These are phyloP conservation scores for Fomitopsis pinicola DNA, from an alignment of 1,284 basidiomycete species.

Conservation along the genomic window DNA sequence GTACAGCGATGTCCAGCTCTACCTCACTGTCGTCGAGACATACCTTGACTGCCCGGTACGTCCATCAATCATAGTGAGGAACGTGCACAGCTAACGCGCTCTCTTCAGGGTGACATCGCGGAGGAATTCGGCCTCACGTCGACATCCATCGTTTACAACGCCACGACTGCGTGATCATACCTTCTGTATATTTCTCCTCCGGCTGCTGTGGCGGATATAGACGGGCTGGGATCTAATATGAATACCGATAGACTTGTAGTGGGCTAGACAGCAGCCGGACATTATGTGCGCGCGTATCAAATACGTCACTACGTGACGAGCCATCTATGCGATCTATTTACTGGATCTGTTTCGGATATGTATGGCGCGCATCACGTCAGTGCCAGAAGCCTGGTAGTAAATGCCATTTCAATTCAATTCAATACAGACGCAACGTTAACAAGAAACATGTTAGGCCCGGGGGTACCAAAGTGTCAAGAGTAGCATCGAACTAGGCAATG, in stretches of 20 bases:
- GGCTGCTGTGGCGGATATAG: background rate
- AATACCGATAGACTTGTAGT: background rate
- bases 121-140: slow-evolving; percentile 17
- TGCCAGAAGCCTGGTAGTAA: too few species aligned
- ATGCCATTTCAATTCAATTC: too few species aligned
- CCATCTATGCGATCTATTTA: background rate
- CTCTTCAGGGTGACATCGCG: slow-evolving; percentile 9
- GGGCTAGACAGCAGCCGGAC: background rate
- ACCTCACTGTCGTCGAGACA: slow-evolving; percentile 9
- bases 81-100: background rate
- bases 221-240: background rate
- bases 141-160: slow-evolving; percentile 11
- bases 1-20: slow-evolving; percentile 3
- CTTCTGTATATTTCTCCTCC: background rate
- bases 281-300: background rate
- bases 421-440: too few species aligned
- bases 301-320: background rate
- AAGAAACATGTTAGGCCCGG: too few species aligned
- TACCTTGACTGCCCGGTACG: slow-evolving; percentile 11
- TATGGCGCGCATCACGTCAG: too few species aligned
- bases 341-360: too few species aligned
- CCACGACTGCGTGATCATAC: background rate
- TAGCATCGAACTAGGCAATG: too few species aligned
- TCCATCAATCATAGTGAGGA: background rate
- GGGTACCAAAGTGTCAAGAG: too few species aligned